These are phyloP conservation scores for Rhizoclosmatium globosum DNA, from an alignment of 192 early-diverging fungal genomes.

Conservation along the genomic window DNA sequence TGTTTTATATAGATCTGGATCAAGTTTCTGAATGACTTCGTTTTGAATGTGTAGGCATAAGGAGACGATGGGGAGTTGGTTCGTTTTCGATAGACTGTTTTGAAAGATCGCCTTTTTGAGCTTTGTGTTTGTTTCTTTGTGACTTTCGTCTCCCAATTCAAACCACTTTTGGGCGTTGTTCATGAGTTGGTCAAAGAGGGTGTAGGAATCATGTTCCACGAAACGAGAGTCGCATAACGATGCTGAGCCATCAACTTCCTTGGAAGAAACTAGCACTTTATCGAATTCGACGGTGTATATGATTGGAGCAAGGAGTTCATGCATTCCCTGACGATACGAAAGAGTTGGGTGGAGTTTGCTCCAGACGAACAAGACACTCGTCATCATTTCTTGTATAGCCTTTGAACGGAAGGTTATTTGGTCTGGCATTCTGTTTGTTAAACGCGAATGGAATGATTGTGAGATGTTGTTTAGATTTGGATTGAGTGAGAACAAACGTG, in stretches of 20 bases:
- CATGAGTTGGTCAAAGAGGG: conserved; percentile 87
- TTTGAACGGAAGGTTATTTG: conserved; percentile 76
- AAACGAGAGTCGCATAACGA: conserved; percentile 71
- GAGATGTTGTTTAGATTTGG: not conserved
- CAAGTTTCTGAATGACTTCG: conserved; percentile 73
- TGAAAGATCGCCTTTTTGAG: not conserved
- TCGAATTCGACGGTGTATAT: conserved; percentile 81
- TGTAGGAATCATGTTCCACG: conserved; percentile 88
- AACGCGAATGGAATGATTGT: not conserved
- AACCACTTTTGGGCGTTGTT: conserved; percentile 82
- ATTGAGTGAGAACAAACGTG: conserved; percentile 65
- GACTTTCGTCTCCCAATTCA: conserved; percentile 64
- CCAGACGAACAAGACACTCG: conserved; percentile 89
- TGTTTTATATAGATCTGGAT: conserved; percentile 76
- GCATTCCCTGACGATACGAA: conserved; percentile 99
- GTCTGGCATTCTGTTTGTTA: conserved; percentile 81
- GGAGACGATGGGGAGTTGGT: conserved; percentile 70
- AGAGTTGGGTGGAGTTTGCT: conserved; percentile 87
- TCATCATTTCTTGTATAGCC: conserved; percentile 72
- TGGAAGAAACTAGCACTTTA: conserved; percentile 41
- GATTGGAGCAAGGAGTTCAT: conserved; percentile 90
- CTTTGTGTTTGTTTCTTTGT: not conserved
- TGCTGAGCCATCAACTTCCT: conserved; percentile 20
- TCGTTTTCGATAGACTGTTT: not conserved
- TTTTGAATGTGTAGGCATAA: conserved; percentile 77